Percentiles rank a stretch among this genome's conserved stretches.
Conservation (phyloP, 2,329 filamentous ascomycete species). For the Microsporum ferrugineum region DNA sequence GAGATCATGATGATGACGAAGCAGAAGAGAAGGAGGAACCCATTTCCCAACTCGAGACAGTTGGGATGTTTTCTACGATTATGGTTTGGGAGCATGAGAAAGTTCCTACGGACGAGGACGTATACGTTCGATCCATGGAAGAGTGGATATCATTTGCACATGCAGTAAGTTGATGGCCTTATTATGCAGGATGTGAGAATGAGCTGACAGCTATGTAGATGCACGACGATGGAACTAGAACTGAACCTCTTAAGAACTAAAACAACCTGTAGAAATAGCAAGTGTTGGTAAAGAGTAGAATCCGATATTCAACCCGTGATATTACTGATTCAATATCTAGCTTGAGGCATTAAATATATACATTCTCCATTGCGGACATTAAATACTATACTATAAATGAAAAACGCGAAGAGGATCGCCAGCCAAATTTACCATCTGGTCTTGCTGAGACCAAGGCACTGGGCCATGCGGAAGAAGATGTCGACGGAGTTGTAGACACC, state of each 20-base stretch:
- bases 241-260: not conserved
- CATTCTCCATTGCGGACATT: not conserved
- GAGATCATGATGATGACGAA: not conserved
- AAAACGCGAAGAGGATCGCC: not conserved
- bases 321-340: not conserved
- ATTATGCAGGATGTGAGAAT: not conserved
- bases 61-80: slow-evolving; percentile 60
- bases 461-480: slow-evolving; percentile 32
- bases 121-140: slow-evolving; percentile 60
- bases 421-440: not conserved
- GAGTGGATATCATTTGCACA: slow-evolving; percentile 72
- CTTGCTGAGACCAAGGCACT: slow-evolving; percentile 23
- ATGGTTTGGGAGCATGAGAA: slow-evolving; percentile 77
- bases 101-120: slow-evolving; percentile 52
- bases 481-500: slow-evolving; percentile 39
- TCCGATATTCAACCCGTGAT: not conserved
- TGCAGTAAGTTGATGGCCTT: slow-evolving; percentile 39
- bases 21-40: slow-evolving; percentile 33
- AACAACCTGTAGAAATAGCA: not conserved
- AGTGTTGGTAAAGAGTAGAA: not conserved
- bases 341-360: not conserved
- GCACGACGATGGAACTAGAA: slow-evolving; percentile 2
- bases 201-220: slow-evolving; percentile 4
- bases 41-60: slow-evolving; percentile 46
- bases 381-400: not conserved